Base-by-base conservation (phyloP, 1,284 basidiomycete species). In the Bjerkandera adusta region DNA sequence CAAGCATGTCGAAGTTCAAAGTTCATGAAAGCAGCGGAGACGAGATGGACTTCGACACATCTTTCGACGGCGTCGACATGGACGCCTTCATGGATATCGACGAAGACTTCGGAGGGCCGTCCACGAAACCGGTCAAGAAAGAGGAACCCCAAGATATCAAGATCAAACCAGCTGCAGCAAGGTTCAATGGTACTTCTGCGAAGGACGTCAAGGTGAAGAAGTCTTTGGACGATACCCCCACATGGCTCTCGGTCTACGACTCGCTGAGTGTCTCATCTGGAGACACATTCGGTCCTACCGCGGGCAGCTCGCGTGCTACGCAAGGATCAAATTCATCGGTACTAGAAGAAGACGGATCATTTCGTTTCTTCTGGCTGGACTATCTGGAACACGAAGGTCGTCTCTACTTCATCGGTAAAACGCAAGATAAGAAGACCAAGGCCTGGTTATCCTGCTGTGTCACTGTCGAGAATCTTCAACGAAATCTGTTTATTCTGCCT, bases 361-460 rank as follows among this genome's bases (percentile, higher is more conserved):
- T 97, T n/a, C 79, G 78, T 22, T 93, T 97, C 69, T 97, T 87
- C 71, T 97, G 94, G 94, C 72, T 96, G 21, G 94, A 97, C 60
- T 91, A 91, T 59, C 78, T 92, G 15, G 94, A 97, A 62, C 77
- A 83, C 39, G 81, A 88, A 13, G 83, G 89, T 18, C 81, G 79
- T 49, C 69, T 92, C 0, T 86, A 92, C 62, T 87, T 97, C 51
- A 79, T 92, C 27, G 94, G 94, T 13, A 97, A 97, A 67, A 79
- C 92, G 22, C 81, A 87, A 54, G 90, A 94, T 66, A 85, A 85
- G 64, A 67, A 72, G 4, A 77, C 80, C 2, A 72, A 70, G 13
- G 57, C 66, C 0, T 97, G 87, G 78, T 73, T 92, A n/a, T 95
- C 92, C 18, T 91, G 89, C 55, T 95, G 92, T 57, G 75, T 99